Evolutionary conservation across 208 protist genomes (phyloP).

Genomic region (Leptomonas seymouri): DNA sequence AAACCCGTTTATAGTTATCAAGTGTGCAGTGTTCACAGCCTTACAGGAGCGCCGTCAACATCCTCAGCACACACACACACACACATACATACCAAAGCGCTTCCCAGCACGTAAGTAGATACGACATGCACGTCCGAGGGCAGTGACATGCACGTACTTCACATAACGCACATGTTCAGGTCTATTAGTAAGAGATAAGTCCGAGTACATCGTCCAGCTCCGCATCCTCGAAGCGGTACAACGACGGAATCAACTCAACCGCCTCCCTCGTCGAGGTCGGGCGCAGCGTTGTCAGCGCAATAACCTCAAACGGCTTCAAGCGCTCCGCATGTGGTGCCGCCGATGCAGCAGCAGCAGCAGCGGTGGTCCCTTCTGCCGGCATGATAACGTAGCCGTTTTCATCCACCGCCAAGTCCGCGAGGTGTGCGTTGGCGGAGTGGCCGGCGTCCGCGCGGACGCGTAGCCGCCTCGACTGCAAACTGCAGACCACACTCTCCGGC

Average conservation of each 20-base stretch:
- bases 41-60: no score
- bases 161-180: no score
- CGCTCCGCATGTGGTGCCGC: constrained; percentile 26
- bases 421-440: constrained; percentile 43
- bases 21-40: no score
- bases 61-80: no score
- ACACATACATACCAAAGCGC: no score
- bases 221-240: constrained; percentile 67
- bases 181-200: constrained; percentile 26
- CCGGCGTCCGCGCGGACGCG: constrained; percentile 34
- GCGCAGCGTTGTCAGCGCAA: constrained; percentile 70
- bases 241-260: constrained; percentile 71
- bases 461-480: constrained; percentile 39
- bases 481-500: constrained; percentile 27
- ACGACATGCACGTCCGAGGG: no score
- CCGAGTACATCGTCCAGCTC: constrained; percentile 55
- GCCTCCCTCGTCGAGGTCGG: constrained; percentile 70
- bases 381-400: constrained; percentile 39
- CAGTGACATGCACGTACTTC: no score
- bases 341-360: constrained; percentile 5
- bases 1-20: no score
- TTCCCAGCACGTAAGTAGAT: no score
- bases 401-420: constrained; percentile 36
- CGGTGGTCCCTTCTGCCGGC: neutral
- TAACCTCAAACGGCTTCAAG: constrained; percentile 80